phyloP scores from a whole-genome alignment of 306 rosid species.

The Sindora glabra region DNA sequence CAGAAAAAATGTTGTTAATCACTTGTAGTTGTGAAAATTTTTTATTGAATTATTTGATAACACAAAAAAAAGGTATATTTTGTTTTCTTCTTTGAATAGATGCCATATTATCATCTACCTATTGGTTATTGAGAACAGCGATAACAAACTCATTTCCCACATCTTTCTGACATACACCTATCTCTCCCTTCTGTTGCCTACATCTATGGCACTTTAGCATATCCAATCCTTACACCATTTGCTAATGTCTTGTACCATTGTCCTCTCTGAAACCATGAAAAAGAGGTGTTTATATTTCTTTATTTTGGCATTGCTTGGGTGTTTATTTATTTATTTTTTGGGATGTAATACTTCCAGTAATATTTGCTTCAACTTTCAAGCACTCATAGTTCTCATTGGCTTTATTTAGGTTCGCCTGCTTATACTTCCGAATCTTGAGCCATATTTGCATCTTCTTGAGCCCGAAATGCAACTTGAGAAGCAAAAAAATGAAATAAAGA shows the following conservation, averaged over 20 bases:
- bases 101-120: background rate
- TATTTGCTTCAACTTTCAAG: constrained; percentile 11
- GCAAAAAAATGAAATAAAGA: constrained; percentile 68
- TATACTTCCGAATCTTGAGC: constrained; percentile 81
- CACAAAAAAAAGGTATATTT: constrained; percentile 1
- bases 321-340: constrained; percentile 6
- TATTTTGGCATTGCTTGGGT: background rate
- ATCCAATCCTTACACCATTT: background rate
- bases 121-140: background rate
- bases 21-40: constrained; percentile 8
- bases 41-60: background rate
- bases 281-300: too few relatives aligned
- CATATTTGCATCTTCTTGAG: constrained; percentile 72
- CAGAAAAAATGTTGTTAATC: constrained; percentile 2
- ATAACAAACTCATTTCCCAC: background rate
- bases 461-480: constrained; percentile 75
- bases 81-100: background rate
- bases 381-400: constrained; percentile 2
- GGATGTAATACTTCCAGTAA: constrained; percentile 2
- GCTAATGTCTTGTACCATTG: constrained; percentile 1
- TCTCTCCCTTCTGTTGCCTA: too few relatives aligned
- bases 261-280: too few relatives aligned
- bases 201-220: background rate
- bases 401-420: constrained; percentile 64
- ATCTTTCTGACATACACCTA: too few relatives aligned